Conservation (phyloP, 1,284 basidiomycete genomes). For the Puccinia novopanici region DNA sequence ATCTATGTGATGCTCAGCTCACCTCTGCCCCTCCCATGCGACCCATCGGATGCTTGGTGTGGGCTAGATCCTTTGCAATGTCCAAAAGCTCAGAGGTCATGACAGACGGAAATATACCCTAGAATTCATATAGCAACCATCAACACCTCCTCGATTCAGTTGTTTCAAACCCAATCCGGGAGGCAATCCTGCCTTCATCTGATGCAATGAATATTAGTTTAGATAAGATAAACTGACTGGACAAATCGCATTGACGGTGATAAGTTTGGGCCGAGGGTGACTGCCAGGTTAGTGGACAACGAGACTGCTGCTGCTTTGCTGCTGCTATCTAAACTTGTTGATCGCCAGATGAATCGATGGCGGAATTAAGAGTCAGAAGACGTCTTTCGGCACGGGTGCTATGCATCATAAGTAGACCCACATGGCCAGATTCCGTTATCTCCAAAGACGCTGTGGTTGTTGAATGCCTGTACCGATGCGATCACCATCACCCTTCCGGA, state of each 20-base stretch:
- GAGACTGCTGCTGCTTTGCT: constrained; percentile 59
- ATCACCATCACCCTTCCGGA: constrained; percentile 58
- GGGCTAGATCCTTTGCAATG: neutral
- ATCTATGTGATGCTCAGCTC: neutral
- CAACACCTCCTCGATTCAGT: neutral
- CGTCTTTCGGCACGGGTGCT: no score
- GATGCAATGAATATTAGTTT: neutral
- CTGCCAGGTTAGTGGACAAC: constrained; percentile 57
- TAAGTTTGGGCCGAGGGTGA: constrained; percentile 56
- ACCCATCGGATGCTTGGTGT: constrained; percentile 37
- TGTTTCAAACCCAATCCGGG: no score
- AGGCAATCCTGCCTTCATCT: neutral
- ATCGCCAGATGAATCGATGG: neutral
- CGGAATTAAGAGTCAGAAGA: no score
- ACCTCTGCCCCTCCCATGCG: constrained; percentile 39
- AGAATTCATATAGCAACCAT: neutral
- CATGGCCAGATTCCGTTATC: constrained; percentile 58
- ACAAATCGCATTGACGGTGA: constrained; percentile 59
- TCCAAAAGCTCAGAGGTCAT: constrained; percentile 27
- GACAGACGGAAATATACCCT: constrained; percentile 45
- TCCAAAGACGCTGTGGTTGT: constrained; percentile 54
- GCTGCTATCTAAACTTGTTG: constrained; percentile 53
- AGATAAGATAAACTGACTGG: constrained; percentile 52
- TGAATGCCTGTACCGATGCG: constrained; percentile 57
- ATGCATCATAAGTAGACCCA: constrained; percentile 51